These are phyloP conservation scores for Rosa lucieae DNA, from an alignment of 306 rosid genomes.

Conservation along the genomic window DNA sequence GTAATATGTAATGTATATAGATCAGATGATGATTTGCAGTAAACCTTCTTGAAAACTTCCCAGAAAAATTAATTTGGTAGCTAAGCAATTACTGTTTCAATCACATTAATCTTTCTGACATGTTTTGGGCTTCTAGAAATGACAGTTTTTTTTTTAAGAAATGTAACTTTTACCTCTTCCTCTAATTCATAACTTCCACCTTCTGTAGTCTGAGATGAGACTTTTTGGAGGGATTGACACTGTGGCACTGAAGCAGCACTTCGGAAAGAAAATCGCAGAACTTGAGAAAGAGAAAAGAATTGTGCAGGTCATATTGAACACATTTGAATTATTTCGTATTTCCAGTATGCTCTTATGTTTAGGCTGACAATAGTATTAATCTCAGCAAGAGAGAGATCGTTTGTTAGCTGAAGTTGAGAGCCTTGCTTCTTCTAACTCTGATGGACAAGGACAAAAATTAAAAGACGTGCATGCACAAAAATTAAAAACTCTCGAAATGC, in stretches of 20 bases:
- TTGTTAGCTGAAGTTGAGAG: constrained; percentile 68
- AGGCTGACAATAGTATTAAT: constrained; percentile 35
- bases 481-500: constrained; percentile 63
- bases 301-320: constrained; percentile 51
- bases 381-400: constrained; percentile 72
- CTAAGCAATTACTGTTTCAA: neutral
- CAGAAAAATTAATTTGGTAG: neutral
- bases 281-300: constrained; percentile 79
- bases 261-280: constrained; percentile 68
- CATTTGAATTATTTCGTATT: constrained; percentile 19
- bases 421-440: constrained; percentile 54
- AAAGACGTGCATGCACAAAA: constrained; percentile 59
- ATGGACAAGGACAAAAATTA: constrained; percentile 49
- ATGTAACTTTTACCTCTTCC: constrained; percentile 17
- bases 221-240: constrained; percentile 54
- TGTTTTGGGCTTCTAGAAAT: constrained; percentile 18
- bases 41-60: neutral
- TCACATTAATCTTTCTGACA: constrained; percentile 5
- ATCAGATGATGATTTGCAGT: neutral
- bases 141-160: constrained; percentile 10
- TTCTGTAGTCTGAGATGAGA: constrained; percentile 72
- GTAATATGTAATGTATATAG: too few relatives aligned
- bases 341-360: constrained; percentile 15
- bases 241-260: constrained; percentile 63
- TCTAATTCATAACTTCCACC: constrained; percentile 13